Evolutionary conservation across 2,329 filamentous ascomycete genomes (phyloP).

Genomic region (Botrytis hyacinthi): DNA sequence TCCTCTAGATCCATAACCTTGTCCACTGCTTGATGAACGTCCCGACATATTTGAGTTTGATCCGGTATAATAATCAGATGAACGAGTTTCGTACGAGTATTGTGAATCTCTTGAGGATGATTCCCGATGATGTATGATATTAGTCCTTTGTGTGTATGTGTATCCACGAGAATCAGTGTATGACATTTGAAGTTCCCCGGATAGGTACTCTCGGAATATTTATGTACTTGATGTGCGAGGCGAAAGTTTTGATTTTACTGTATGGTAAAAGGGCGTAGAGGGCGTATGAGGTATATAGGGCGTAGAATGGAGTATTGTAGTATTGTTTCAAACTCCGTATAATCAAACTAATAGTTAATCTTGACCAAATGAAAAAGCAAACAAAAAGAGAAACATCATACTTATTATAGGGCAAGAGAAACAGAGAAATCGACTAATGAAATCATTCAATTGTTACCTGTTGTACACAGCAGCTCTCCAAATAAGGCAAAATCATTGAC

Average conservation of each 20-base stretch:
- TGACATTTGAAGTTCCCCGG: constrained; percentile 1
- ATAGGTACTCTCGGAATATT: constrained; percentile 8
- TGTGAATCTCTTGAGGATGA: not conserved
- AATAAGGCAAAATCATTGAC: not conserved
- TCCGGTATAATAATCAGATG: constrained; percentile 8
- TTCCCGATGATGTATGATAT: constrained; percentile 1
- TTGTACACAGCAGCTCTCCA: not conserved
- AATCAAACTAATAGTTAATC: constrained; percentile 8
- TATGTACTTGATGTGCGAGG: not conserved
- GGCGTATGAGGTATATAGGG: not conserved
- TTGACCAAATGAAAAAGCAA: constrained; percentile 9
- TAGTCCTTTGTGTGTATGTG: constrained; percentile 2
- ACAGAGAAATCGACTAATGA: constrained; percentile 2
- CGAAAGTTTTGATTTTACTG: not conserved
- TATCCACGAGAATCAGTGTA: constrained; percentile 15
- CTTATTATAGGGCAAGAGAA: constrained; percentile 3
- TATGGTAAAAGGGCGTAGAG: not conserved
- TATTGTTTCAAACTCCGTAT: not conserved
- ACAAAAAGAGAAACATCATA: not conserved
- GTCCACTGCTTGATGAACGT: constrained; percentile 1
- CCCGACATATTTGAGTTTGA: constrained; percentile 4
- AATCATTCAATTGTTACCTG: constrained; percentile 6
- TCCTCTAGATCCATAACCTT: not conserved
- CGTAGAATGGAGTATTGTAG: not conserved
- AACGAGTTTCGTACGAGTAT: not conserved